These are phyloP conservation scores for Silene uniflora DNA, from an alignment of 148 eudicot species.

Conservation along the genomic window DNA sequence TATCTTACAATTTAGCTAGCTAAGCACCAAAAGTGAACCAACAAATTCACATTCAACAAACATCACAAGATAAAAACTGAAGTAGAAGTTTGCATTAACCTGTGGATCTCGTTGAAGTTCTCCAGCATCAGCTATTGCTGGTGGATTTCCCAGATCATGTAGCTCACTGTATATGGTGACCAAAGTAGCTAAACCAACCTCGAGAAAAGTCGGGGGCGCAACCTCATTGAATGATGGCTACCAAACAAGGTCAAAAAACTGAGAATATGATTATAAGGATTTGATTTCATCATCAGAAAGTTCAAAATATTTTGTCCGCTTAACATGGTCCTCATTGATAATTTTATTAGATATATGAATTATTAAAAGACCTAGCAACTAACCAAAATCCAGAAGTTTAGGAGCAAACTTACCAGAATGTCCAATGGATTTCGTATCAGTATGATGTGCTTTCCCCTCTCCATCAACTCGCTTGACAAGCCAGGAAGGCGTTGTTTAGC, in stretches of 20 bases:
- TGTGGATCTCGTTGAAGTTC: slow-evolving; percentile 79
- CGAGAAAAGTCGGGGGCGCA: slow-evolving; percentile 62
- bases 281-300: background rate
- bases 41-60: background rate
- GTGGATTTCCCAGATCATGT: slow-evolving; percentile 61
- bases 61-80: background rate
- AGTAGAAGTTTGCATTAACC: slow-evolving; percentile 34
- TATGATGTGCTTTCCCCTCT: slow-evolving; percentile 86
- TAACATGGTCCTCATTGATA: too few relatives aligned
- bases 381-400: slow-evolving; percentile 11
- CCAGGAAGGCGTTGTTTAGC: slow-evolving; percentile 73
- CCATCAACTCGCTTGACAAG: slow-evolving; percentile 60
- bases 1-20: background rate
- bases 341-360: too few relatives aligned
- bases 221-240: slow-evolving; percentile 91
- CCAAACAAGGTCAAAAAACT: slow-evolving; percentile 19
- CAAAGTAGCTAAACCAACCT: slow-evolving; percentile 68
- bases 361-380: too few relatives aligned
- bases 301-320: too few relatives aligned
- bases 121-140: slow-evolving; percentile 74
- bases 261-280: slow-evolving; percentile 3
- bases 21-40: background rate
- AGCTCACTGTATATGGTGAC: slow-evolving; percentile 72
- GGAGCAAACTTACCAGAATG: slow-evolving; percentile 51
- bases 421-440: slow-evolving; percentile 86